phyloP scores from a whole-genome alignment of 257 asterid species.

The Lantana camara region DNA sequence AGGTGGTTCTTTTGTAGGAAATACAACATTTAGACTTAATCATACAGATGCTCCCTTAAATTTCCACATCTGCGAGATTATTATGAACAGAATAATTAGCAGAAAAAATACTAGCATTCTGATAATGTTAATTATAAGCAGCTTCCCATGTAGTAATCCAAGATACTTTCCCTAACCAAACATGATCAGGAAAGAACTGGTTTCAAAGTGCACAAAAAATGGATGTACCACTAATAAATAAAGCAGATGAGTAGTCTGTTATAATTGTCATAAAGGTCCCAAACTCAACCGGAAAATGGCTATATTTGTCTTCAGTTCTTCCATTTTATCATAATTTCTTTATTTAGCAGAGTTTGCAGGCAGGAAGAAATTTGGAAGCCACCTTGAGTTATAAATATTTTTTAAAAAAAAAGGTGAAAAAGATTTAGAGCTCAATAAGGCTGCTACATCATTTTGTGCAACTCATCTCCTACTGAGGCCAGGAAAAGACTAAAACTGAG shows the following conservation, averaged over 20 bases:
- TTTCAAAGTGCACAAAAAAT: too few species aligned
- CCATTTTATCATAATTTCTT: neutral
- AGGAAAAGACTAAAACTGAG: slow-evolving; percentile 9
- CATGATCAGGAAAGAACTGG: neutral
- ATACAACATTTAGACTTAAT: neutral
- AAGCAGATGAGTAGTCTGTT: neutral
- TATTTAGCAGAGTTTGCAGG: neutral
- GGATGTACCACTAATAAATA: neutral
- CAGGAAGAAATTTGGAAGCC: slow-evolving; percentile 1
- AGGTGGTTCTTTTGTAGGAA: neutral
- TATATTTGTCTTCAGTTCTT: too few species aligned
- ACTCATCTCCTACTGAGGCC: slow-evolving; percentile 5
- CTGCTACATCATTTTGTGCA: slow-evolving; percentile 12
- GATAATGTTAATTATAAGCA: neutral
- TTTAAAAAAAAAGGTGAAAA: neutral
- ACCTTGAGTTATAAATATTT: slow-evolving; percentile 7
- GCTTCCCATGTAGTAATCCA: slow-evolving; percentile 10
- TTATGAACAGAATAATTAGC: neutral
- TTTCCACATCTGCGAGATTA: neutral
- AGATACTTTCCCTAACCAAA: neutral
- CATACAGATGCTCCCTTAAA: neutral
- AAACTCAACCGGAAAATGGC: neutral
- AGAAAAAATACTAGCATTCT: neutral
- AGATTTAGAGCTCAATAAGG: neutral
- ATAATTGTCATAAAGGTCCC: neutral